Percentiles rank a stretch among this genome's conserved stretches.
Conservation (phyloP, 2,329 filamentous ascomycete genomes). For the Verticillium longisporum region DNA sequence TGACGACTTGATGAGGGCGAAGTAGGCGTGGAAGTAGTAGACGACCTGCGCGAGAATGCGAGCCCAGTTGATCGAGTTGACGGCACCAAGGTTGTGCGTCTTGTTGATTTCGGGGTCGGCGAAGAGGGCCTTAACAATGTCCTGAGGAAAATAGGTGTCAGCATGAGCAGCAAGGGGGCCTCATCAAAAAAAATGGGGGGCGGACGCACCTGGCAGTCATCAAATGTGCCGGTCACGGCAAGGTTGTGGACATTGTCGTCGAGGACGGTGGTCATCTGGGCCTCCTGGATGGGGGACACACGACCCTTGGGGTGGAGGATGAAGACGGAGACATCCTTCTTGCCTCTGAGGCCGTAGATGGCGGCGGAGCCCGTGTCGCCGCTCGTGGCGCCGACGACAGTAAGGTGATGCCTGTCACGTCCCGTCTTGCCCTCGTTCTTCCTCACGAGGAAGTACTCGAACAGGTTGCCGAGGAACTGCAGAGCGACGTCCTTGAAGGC, state of each 20-base stretch:
- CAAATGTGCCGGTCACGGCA: conserved; percentile 83
- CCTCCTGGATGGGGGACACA: conserved; percentile 86
- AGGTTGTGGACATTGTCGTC: conserved; percentile 92
- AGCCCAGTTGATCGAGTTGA: conserved; percentile 96
- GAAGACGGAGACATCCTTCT: conserved; percentile 95
- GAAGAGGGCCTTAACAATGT: conserved; percentile 91
- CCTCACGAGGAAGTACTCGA: conserved; percentile 77
- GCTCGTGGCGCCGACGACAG: conserved; percentile 79
- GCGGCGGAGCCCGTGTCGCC: conserved; percentile 90
- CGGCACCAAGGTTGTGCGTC: conserved; percentile 77
- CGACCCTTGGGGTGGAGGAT: conserved; percentile 90
- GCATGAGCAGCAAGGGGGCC: too few relatives aligned
- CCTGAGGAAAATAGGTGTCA: conserved; percentile 33
- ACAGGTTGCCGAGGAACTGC: conserved; percentile 93
- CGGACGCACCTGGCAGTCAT: conserved; percentile 73
- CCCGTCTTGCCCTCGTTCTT: conserved; percentile 65
- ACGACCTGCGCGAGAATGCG: conserved; percentile 93
- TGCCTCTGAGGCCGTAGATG: conserved; percentile 89
- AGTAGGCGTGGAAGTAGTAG: conserved; percentile 96
- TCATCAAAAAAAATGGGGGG: background rate
- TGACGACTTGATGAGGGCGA: conserved; percentile 61
- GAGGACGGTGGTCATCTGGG: conserved; percentile 92
- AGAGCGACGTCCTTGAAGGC: conserved; percentile 90
- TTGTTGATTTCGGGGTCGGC: conserved; percentile 78
- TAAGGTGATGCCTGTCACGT: conserved; percentile 68